A percentile compares a stretch with the other conserved stretches of the same genome.
Evolutionary conservation across 2,329 filamentous ascomycete species (phyloP).

Genomic region (Nemania sp.): DNA sequence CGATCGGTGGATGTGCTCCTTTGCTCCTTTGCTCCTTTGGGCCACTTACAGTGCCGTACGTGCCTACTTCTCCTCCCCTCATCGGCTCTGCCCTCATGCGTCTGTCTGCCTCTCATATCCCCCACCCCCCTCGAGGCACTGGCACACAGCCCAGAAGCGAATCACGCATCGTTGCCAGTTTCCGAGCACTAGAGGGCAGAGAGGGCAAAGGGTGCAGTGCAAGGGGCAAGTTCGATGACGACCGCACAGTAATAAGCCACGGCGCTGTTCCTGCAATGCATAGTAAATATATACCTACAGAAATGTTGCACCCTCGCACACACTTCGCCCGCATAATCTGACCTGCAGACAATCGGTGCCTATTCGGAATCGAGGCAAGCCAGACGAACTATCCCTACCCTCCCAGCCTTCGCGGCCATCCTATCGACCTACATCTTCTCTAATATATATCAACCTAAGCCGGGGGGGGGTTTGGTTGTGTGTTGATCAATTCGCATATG

Average conservation of each 20-base stretch:
- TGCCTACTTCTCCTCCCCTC: neutral
- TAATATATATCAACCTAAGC: neutral
- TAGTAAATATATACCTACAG: neutral
- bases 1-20: constrained; percentile 8
- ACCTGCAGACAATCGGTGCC: constrained; percentile 1
- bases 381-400: neutral
- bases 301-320: neutral
- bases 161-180: neutral
- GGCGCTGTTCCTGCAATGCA: constrained; percentile 21
- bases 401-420: neutral
- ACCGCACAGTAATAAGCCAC: constrained; percentile 16
- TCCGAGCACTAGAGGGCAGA: neutral
- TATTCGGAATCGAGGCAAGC: constrained; percentile 10
- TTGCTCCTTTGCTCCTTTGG: constrained; percentile 5
- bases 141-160: no score
- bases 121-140: neutral
- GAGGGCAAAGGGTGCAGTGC: constrained; percentile 13
- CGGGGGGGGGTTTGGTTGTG: neutral
- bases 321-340: constrained; percentile 3
- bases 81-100: constrained; percentile 10
- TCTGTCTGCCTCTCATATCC: constrained; percentile 11
- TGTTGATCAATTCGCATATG: neutral
- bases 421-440: no score
- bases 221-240: constrained; percentile 18
- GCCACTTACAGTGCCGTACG: neutral